A percentile compares a stretch with the other conserved stretches of the same genome.
Evolutionary conservation across 768 basidiomycete species (phyloP).

Genomic region (Phallus indusiatus): DNA sequence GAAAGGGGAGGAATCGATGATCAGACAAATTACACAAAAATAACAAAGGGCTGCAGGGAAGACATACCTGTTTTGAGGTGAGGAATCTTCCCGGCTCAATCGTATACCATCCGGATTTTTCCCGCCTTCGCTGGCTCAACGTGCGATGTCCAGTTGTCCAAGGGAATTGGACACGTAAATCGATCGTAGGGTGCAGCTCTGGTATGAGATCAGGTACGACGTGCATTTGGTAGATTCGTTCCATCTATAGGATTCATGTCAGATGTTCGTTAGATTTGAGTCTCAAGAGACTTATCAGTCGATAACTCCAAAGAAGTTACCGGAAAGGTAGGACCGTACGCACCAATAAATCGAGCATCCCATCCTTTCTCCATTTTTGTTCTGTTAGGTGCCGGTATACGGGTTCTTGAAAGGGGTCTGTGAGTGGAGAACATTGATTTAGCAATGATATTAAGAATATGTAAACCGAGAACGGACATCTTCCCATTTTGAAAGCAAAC

Average conservation of each 20-base stretch:
- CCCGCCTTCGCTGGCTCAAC: slow-evolving; percentile 18
- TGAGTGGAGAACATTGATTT: background rate
- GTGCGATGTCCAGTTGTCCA: slow-evolving; percentile 21
- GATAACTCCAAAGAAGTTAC: background rate
- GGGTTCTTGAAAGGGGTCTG: slow-evolving; percentile 31
- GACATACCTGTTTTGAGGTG: slow-evolving; percentile 53
- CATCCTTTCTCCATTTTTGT: slow-evolving; percentile 78
- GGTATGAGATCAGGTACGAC: slow-evolving; percentile 84
- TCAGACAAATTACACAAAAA: background rate
- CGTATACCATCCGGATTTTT: slow-evolving; percentile 23
- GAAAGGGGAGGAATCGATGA: background rate
- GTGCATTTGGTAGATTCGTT: slow-evolving; percentile 84
- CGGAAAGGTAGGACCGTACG: slow-evolving; percentile 17
- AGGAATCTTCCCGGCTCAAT: slow-evolving; percentile 69
- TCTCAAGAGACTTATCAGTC: background rate
- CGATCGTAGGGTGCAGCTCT: slow-evolving; percentile 57
- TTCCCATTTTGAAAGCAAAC: slow-evolving; percentile 71
- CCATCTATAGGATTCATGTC: slow-evolving; percentile 50
- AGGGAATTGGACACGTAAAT: slow-evolving; percentile 60
- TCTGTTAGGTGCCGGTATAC: slow-evolving; percentile 76
- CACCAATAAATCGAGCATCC: slow-evolving; percentile 76
- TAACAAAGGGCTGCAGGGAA: background rate
- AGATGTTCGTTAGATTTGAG: background rate
- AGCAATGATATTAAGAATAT: background rate
- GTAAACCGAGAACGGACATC: slow-evolving; percentile 41